Conservation (phyloP, 1,284 basidiomycete species). For the Athelia psychrophila region DNA sequence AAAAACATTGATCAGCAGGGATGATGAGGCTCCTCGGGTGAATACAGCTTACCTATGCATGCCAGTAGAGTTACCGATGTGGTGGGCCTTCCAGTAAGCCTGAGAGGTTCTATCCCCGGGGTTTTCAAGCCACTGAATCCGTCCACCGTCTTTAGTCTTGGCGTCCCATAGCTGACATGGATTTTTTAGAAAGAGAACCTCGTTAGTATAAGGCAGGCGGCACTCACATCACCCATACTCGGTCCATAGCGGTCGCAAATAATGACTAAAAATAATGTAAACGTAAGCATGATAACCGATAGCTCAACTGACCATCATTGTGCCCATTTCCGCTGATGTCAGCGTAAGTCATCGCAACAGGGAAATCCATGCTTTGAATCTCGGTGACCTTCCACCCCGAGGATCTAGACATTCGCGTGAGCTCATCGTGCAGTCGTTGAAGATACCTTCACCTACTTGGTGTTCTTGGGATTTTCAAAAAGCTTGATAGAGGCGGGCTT, state of each 20-base stretch:
- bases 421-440: too few species aligned
- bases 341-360: constrained; percentile 21
- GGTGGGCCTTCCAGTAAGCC: constrained; percentile 14
- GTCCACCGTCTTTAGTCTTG: constrained; percentile 17
- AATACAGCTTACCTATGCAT: constrained; percentile 19
- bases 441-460: constrained; percentile 4
- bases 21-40: background rate
- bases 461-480: constrained; percentile 20
- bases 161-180: constrained; percentile 14
- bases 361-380: constrained; percentile 21
- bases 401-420: background rate
- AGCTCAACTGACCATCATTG: constrained; percentile 20
- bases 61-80: constrained; percentile 21
- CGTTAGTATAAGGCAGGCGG: constrained; percentile 4
- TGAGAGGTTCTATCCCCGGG: constrained; percentile 12
- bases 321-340: constrained; percentile 23
- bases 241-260: constrained; percentile 27
- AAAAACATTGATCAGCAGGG: background rate
- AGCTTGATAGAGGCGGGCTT: constrained; percentile 16
- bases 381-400: constrained; percentile 13
- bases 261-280: constrained; percentile 17
- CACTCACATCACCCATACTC: constrained; percentile 19
- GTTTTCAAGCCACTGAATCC: constrained; percentile 24
- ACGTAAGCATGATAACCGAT: background rate
- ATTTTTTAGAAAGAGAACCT: background rate